Conservation (phyloP, 768 basidiomycete species). For the Boletus barrowsii region DNA sequence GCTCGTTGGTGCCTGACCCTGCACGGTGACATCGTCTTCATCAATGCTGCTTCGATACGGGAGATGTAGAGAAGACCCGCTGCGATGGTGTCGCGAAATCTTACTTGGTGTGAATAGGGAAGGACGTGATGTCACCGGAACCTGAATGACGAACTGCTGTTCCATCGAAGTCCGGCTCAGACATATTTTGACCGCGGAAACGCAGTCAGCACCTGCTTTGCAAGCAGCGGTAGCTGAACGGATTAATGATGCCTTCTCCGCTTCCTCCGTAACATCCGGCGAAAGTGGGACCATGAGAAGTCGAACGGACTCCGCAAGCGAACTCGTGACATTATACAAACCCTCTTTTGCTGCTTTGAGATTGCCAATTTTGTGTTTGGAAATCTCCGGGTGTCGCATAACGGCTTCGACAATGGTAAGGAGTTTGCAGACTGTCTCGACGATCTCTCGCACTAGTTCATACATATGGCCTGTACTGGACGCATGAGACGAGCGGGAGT, state of each 20-base stretch:
- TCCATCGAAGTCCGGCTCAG: slow-evolving; percentile 62
- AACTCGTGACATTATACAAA: slow-evolving; percentile 79
- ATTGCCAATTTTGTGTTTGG: slow-evolving; percentile 56
- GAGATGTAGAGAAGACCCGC: slow-evolving; percentile 37
- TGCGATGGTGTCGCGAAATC: slow-evolving; percentile 40
- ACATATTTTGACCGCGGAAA: slow-evolving; percentile 81
- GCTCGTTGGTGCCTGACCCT: slow-evolving; percentile 39
- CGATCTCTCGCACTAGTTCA: slow-evolving; percentile 91
- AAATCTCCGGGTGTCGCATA: slow-evolving; percentile 69
- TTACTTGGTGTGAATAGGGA: slow-evolving; percentile 47
- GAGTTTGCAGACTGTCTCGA: slow-evolving; percentile 89
- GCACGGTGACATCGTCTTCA: slow-evolving; percentile 63
- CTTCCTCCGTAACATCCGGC: slow-evolving; percentile 63
- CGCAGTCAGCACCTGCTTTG: slow-evolving; percentile 86
- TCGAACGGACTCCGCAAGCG: slow-evolving; percentile 86
- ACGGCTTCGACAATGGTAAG: slow-evolving; percentile 91
- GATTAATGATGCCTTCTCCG: slow-evolving; percentile 74
- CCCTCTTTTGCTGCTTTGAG: slow-evolving; percentile 73
- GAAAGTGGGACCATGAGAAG: slow-evolving; percentile 57
- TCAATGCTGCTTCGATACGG: slow-evolving; percentile 40
- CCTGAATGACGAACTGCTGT: slow-evolving; percentile 61
- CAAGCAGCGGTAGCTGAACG: slow-evolving; percentile 85
- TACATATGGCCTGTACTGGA: slow-evolving; percentile 92
- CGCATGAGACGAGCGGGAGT: slow-evolving; percentile 86
- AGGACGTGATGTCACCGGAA: slow-evolving; percentile 48